Conservation (phyloP, 169 alveolate species). For the Theileria annulata region DNA sequence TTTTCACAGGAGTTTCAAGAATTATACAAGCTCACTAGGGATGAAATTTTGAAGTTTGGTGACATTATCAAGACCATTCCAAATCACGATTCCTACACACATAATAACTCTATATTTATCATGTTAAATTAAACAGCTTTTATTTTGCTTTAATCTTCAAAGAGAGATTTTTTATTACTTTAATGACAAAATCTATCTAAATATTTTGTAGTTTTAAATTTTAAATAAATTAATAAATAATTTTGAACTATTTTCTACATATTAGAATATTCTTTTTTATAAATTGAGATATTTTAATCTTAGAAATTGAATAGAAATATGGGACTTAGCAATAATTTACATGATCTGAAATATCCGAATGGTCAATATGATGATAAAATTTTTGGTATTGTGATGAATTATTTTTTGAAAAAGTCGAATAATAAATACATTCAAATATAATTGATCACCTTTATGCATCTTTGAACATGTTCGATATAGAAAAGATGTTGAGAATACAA, state of each 20-base stretch:
- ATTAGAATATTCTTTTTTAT: too few relatives aligned
- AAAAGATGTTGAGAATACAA: background rate
- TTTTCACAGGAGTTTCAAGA: constrained; percentile 27
- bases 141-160: too few relatives aligned
- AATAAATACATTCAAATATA: too few relatives aligned
- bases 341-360: background rate
- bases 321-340: background rate
- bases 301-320: too few relatives aligned
- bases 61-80: background rate
- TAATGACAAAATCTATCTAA: too few relatives aligned
- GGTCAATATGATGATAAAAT: background rate
- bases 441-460: background rate
- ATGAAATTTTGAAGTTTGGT: constrained; percentile 8
- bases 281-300: too few relatives aligned
- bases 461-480: background rate
- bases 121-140: too few relatives aligned
- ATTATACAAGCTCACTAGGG: constrained; percentile 17
- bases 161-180: too few relatives aligned
- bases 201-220: background rate
- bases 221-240: too few relatives aligned
- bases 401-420: background rate
- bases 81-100: background rate
- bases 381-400: background rate
- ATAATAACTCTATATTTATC: too few relatives aligned
- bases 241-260: background rate